Percentiles rank a stretch among this genome's conserved stretches.
phyloP scores from a whole-genome alignment of 2,329 filamentous ascomycete species.

The Taxawa tesnikishii region DNA sequence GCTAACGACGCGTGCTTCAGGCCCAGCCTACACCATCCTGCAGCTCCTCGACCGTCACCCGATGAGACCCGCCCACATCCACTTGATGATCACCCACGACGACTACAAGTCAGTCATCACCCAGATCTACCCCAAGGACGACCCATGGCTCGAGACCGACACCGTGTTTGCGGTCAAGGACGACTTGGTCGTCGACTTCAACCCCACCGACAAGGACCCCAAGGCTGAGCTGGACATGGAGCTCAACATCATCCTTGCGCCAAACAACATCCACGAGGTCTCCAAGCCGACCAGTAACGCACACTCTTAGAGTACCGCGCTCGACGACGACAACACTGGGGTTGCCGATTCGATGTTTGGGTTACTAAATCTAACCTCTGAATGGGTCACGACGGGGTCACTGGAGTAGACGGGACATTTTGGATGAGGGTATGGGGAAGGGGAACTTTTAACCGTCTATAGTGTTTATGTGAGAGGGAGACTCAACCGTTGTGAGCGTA shows the following conservation, averaged over 20 bases:
- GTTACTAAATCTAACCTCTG: too few species aligned
- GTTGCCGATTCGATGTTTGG: too few species aligned
- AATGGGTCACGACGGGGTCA: too few species aligned
- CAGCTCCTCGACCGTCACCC: conserved; percentile 48
- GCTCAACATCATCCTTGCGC: conserved; percentile 7
- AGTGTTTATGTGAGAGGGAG: too few species aligned
- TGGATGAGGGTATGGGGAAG: too few species aligned
- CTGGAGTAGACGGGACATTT: too few species aligned
- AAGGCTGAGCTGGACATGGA: conserved; percentile 27
- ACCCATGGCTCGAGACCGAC: conserved; percentile 45
- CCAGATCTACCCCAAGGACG: conserved; percentile 47
- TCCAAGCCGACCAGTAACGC: not conserved
- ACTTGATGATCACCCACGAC: conserved; percentile 43
- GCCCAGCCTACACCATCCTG: conserved; percentile 45
- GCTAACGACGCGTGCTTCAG: too few species aligned
- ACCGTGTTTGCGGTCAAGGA: conserved; percentile 52
- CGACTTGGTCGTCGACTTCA: conserved; percentile 46
- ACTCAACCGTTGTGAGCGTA: too few species aligned
- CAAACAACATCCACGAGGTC: conserved; percentile 4
- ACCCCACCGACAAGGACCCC: conserved; percentile 35
- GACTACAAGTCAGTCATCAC: conserved; percentile 45
- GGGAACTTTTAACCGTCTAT: too few species aligned
- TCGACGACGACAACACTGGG: too few species aligned
- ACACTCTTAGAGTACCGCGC: too few species aligned
- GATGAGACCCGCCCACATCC: conserved; percentile 51